Conservation (phyloP, 805 yeast genomes). For the Nakazawaea laoshanensis region DNA sequence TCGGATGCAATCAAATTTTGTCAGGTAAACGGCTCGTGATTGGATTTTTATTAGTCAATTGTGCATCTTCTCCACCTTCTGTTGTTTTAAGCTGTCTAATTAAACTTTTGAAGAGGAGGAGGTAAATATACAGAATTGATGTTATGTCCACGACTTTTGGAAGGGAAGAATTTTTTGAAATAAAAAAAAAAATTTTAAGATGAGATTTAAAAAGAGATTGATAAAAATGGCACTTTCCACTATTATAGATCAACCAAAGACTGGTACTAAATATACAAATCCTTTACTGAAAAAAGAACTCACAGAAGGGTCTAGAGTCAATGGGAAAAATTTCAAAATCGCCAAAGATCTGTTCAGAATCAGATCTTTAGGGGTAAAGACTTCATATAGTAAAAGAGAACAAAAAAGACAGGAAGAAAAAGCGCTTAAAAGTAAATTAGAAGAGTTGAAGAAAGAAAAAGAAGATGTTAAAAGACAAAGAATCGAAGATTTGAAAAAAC, state of each 20-base stretch:
- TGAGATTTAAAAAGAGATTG: background rate
- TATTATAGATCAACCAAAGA: constrained; percentile 5
- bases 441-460: constrained; percentile 74
- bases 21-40: no score
- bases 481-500: constrained; percentile 54
- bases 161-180: no score
- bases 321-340: constrained; percentile 68
- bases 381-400: constrained; percentile 59
- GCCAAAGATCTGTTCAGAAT: constrained; percentile 62
- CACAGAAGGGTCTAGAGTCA: constrained; percentile 40
- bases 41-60: no score
- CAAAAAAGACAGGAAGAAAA: constrained; percentile 58
- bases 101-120: no score
- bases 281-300: constrained; percentile 9
- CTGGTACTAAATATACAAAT: constrained; percentile 9
- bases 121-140: background rate
- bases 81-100: no score
- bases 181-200: background rate
- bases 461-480: constrained; percentile 45
- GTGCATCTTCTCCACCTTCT: no score
- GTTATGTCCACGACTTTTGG: no score
- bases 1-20: no score
- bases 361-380: constrained; percentile 48
- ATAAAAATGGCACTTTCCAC: constrained; percentile 4
- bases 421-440: constrained; percentile 59